Conservation (phyloP, 2,329 filamentous ascomycete species). For the Zymoseptoria ardabiliae region DNA sequence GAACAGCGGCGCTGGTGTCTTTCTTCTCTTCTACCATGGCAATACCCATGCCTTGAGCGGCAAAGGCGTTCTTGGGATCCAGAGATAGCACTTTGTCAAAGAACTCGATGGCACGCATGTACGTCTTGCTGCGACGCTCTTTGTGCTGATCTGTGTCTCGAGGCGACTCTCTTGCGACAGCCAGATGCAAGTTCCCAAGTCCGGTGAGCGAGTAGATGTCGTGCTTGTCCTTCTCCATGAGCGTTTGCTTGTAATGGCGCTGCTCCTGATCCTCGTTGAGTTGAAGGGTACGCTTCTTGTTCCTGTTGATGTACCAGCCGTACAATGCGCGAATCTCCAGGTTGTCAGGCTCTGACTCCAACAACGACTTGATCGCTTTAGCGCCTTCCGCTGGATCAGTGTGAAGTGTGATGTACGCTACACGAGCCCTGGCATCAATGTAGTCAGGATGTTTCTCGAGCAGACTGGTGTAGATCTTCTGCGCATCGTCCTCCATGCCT, state of each 20-base stretch:
- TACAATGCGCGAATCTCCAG: conserved; percentile 88
- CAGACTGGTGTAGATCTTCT: conserved; percentile 80
- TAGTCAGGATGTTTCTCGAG: conserved; percentile 80
- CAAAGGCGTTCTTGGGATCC: conserved; percentile 93
- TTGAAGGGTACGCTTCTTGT: conserved; percentile 73
- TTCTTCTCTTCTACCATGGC: conserved; percentile 91
- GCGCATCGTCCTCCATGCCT: conserved; percentile 71
- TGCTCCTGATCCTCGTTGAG: conserved; percentile 86
- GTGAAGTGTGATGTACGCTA: conserved; percentile 83
- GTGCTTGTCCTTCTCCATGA: conserved; percentile 93
- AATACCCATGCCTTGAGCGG: conserved; percentile 91
- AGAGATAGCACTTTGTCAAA: conserved; percentile 94
- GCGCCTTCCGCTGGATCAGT: conserved; percentile 77
- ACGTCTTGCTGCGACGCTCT: conserved; percentile 79
- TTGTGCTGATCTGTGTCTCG: conserved; percentile 83
- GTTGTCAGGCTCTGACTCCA: conserved; percentile 75
- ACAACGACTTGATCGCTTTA: conserved; percentile 76
- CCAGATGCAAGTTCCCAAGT: conserved; percentile 92
- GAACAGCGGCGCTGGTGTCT: conserved; percentile 71
- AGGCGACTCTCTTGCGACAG: conserved; percentile 87
- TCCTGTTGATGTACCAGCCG: conserved; percentile 89
- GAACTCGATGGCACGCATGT: conserved; percentile 91
- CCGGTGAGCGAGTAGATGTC: conserved; percentile 93
- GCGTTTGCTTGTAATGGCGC: conserved; percentile 90
- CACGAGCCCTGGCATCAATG: conserved; percentile 77